phyloP scores from a whole-genome alignment of 371 early-diverging fungal species.

The Apophysomyces elegans region DNA sequence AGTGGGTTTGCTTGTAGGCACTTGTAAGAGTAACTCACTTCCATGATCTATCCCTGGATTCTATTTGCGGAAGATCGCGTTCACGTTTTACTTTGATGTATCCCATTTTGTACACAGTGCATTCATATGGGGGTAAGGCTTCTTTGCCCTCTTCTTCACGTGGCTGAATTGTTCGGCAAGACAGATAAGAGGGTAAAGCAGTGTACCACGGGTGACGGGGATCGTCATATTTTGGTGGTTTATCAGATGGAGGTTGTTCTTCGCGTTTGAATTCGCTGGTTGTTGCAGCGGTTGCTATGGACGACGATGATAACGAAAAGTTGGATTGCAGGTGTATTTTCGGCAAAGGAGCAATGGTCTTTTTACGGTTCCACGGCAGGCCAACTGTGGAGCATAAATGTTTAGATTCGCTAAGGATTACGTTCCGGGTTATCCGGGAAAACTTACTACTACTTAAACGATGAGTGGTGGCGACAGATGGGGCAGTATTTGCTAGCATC shows the following conservation, averaged over 20 bases:
- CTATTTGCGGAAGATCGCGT: conserved; percentile 20
- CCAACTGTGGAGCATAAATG: neutral
- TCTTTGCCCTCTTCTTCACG: conserved; percentile 30
- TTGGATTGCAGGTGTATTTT: neutral
- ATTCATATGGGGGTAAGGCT: conserved; percentile 30
- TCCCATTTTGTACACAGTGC: conserved; percentile 32
- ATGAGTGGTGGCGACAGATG: neutral
- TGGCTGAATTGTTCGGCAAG: conserved; percentile 1
- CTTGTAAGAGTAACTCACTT: conserved; percentile 20
- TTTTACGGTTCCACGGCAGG: conserved; percentile 6
- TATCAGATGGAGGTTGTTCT: neutral
- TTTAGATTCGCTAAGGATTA: neutral
- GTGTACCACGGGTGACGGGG: conserved; percentile 1
- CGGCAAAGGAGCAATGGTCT: neutral
- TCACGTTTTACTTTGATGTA: conserved; percentile 29
- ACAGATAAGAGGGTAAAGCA: neutral
- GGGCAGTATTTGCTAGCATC: neutral
- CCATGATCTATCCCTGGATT: conserved; percentile 32
- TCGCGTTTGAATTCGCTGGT: neutral
- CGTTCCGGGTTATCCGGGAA: neutral
- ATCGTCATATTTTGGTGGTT: conserved; percentile 3
- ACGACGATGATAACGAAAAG: neutral
- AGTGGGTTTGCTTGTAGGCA: neutral
- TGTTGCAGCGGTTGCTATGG: neutral
- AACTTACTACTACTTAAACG: conserved; percentile 6